A percentile compares a stretch with the other conserved stretches of the same genome.
Evolutionary conservation across 129 eudicot genomes (phyloP).

Genomic region (Heracleum sosnowskyi): DNA sequence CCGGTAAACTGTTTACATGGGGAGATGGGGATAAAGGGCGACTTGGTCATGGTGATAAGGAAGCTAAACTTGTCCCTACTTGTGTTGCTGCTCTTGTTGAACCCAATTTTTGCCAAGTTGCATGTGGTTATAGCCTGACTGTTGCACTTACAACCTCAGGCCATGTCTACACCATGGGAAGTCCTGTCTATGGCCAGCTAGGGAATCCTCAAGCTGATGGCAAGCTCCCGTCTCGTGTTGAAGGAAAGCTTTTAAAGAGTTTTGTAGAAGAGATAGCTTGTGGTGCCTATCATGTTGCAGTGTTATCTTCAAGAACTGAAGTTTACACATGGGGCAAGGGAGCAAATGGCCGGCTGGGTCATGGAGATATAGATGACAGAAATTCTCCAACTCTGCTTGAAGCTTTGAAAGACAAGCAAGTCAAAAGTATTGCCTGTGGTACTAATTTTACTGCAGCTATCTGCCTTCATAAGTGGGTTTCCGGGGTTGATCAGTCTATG

Average conservation of each 20-base stretch:
- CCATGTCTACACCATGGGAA: constrained; percentile 90
- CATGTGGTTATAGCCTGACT: constrained; percentile 94
- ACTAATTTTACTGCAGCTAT: constrained; percentile 93
- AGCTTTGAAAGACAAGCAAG: constrained; percentile 89
- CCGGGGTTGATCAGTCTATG: constrained; percentile 94
- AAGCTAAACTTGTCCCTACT: constrained; percentile 86
- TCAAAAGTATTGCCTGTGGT: constrained; percentile 90
- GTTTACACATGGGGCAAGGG: constrained; percentile 99
- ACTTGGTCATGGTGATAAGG: constrained; percentile 92
- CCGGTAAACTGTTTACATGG: constrained; percentile 94
- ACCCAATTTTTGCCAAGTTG: constrained; percentile 85
- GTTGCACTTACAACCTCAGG: constrained; percentile 92
- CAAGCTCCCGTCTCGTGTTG: constrained; percentile 70
- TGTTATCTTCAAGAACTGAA: constrained; percentile 85
- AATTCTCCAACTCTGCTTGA: constrained; percentile 74
- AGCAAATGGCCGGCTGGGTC: constrained; percentile 88
- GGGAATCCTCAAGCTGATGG: constrained; percentile 88
- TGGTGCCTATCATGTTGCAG: constrained; percentile 96
- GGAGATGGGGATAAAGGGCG: constrained; percentile 95
- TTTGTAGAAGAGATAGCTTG: constrained; percentile 96
- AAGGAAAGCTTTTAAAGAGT: constrained; percentile 64
- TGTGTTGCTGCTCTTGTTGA: constrained; percentile 98
- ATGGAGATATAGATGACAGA: constrained; percentile 78
- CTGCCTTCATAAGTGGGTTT: constrained; percentile 97
- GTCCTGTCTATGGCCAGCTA: constrained; percentile 92